These are phyloP conservation scores for Globisporangium middletonii DNA, from an alignment of 352 stramenopile genomes.

Conservation along the genomic window DNA sequence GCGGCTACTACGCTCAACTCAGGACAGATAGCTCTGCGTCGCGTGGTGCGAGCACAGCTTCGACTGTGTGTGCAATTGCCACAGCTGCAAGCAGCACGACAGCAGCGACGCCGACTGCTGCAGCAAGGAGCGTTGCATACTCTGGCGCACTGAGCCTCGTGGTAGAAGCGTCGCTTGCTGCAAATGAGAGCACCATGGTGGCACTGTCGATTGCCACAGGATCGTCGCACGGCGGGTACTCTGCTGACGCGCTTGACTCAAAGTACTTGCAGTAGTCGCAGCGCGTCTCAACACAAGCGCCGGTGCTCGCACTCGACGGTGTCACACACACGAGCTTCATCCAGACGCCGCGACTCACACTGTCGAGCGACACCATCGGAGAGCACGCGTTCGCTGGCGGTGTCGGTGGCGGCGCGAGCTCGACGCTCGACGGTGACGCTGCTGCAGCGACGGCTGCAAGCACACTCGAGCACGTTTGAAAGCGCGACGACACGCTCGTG, in stretches of 20 bases:
- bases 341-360: conserved; percentile 3
- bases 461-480: conserved; percentile 1
- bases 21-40: not conserved
- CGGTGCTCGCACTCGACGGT: not conserved
- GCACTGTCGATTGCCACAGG: conserved; percentile 3
- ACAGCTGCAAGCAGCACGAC: not conserved
- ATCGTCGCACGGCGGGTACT: conserved; percentile 7
- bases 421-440: not conserved
- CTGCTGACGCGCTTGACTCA: not conserved
- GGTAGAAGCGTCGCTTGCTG: not conserved
- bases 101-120: not conserved
- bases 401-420: not conserved
- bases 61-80: not conserved
- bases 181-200: not conserved
- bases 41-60: not conserved
- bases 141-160: not conserved
- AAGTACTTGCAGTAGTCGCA: conserved; percentile 15
- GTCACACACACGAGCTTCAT: conserved; percentile 1
- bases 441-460: not conserved
- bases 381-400: conserved; percentile 4
- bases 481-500: conserved; percentile 2
- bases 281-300: not conserved
- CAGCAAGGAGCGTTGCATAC: not conserved
- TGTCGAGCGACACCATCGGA: not conserved
- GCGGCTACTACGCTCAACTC: not conserved